phyloP scores from a whole-genome alignment of 441 rosid genomes.

The Biscutella laevigata region DNA sequence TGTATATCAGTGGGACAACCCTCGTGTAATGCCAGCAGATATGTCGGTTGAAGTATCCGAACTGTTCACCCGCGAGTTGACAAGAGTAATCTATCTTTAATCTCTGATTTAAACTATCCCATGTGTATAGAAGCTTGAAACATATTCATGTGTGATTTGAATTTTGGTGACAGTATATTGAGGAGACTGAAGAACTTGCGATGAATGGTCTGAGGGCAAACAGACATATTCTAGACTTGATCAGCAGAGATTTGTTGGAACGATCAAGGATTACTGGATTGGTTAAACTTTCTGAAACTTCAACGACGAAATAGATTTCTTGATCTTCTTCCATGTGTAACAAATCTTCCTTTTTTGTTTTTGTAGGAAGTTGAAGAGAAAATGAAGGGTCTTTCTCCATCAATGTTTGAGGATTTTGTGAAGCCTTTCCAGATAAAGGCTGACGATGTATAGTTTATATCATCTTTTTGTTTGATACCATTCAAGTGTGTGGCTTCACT shows the following conservation, averaged over 20 bases:
- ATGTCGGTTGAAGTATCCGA: conserved; percentile 91
- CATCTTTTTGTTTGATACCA: not conserved
- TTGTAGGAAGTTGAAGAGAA: conserved; percentile 72
- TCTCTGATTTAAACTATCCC: not conserved
- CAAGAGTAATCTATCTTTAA: conserved; percentile 48
- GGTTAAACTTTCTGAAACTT: conserved; percentile 36
- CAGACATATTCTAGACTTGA: conserved; percentile 60
- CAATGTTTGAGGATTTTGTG: conserved; percentile 82
- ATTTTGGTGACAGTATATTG: conserved; percentile 61
- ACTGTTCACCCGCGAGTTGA: conserved; percentile 79
- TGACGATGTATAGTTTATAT: conserved; percentile 44
- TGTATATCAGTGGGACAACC: conserved; percentile 80
- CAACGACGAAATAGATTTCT: not conserved
- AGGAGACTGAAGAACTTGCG: conserved; percentile 93
- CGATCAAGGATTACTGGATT: conserved; percentile 85
- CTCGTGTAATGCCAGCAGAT: conserved; percentile 70
- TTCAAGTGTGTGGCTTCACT: not conserved
- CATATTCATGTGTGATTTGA: conserved; percentile 2
- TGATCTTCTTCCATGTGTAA: not conserved
- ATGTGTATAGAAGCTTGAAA: conserved; percentile 4
- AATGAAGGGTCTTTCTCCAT: conserved; percentile 55
- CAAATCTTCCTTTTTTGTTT: not conserved
- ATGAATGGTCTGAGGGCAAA: conserved; percentile 66
- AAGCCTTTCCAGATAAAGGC: conserved; percentile 68
- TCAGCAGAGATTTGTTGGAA: conserved; percentile 59